Evolutionary conservation across 164 flowering plant genomes (phyloP).

Genomic region (Pachysandra terminalis): DNA sequence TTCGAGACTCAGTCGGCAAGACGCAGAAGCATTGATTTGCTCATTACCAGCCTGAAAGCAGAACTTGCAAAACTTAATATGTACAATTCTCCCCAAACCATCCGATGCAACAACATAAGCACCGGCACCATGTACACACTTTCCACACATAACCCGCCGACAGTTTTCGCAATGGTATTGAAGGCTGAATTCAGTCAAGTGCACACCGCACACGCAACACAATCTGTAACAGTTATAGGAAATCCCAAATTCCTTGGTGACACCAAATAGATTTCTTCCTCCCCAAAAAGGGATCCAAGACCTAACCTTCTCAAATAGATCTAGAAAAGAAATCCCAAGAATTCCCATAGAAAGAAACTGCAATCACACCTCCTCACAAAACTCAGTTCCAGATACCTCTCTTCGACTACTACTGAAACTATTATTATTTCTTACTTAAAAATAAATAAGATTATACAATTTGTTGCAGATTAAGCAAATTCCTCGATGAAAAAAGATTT

Average conservation of each 20-base stretch:
- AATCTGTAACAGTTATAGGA: slow-evolving; percentile 26
- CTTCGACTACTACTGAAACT: neutral
- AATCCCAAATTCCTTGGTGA: slow-evolving; percentile 28
- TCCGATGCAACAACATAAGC: too few species aligned
- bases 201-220: slow-evolving; percentile 48
- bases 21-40: slow-evolving; percentile 35
- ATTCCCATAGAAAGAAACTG: slow-evolving; percentile 21
- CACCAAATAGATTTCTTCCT: slow-evolving; percentile 16
- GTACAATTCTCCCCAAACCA: slow-evolving; percentile 12
- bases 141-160: slow-evolving; percentile 48
- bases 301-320: slow-evolving; percentile 54
- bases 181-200: slow-evolving; percentile 22
- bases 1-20: slow-evolving; percentile 54
- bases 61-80: slow-evolving; percentile 48
- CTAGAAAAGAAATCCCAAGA: slow-evolving; percentile 36
- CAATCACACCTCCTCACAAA: slow-evolving; percentile 4
- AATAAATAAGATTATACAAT: slow-evolving; percentile 4
- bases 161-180: slow-evolving; percentile 58
- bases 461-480: slow-evolving; percentile 2
- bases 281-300: slow-evolving; percentile 63
- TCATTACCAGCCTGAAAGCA: slow-evolving; percentile 36
- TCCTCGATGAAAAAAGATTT: neutral
- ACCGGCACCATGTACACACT: slow-evolving; percentile 53
- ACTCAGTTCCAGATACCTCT: slow-evolving; percentile 2
- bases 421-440: neutral